Base-by-base conservation (phyloP, 2,329 filamentous ascomycete species). In the Aspergillus terreus region DNA sequence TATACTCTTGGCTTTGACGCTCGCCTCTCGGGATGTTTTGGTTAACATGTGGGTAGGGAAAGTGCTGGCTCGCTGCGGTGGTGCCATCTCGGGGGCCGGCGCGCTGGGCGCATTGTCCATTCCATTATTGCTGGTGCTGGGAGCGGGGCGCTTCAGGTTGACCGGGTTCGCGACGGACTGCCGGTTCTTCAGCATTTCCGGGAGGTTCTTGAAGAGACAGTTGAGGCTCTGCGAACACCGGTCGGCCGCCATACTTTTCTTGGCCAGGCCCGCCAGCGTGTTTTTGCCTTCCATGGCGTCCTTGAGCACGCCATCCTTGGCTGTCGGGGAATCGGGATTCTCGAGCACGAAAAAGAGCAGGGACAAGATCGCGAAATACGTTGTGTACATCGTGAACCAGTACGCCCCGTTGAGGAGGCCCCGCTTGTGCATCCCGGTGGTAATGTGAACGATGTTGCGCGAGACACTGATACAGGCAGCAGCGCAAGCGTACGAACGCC, bases 171-270 rank as follows among this genome's bases (percentile, higher is more conserved):
- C 73, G 14, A 74, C 72, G 44, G 71, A 76, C 51, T 78, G 73
- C 32, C 73, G 68, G 49, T 82, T 76, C 61, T 85, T 86, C 32
- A 95, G 75, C 51, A 81, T 81, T 46, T 87, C 85, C 1, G 92
- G 90, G 1, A 97, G 73, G 64, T 91, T 84, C 54, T 94, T 88
- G 67, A 97, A 96, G 6, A 96, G 79, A 45, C 79, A 79, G 66
- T 84, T 82, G 25, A 99, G 78, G 38, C 89, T 87, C 43, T 78
- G 80, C 1, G 88, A 90, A 63, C 95, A 94, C 55, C 90, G 81
- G 66, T 96, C 90, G 3, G 94, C 94, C 33, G 92, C 91, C 78
- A 95, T 81, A 65, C 91, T 96, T 62, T 87, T 86, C 62, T 88
- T 85, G 2, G 91, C 87, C 52, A 97, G 79, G 14, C 84, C 85